Base-by-base conservation (phyloP, 139 green algal genomes). In the Coccomyxa sp. region DNA sequence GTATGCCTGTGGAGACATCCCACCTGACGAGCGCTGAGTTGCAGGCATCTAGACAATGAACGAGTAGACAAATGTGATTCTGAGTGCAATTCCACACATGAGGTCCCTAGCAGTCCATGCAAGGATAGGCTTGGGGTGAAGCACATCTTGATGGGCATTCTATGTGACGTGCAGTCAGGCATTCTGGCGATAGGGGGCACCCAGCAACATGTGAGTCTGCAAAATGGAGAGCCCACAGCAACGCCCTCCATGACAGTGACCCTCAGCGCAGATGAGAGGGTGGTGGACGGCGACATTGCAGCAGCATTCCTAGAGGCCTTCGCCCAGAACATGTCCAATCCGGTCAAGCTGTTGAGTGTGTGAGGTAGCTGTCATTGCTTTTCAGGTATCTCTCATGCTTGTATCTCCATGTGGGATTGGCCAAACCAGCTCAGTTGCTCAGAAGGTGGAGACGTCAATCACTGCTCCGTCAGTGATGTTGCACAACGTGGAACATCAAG, bases 231-330 rank as follows among this genome's bases (percentile, higher is more conserved):
- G 78, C 85, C 83, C 2, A 75, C 58, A 10, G 73, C 41, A 8
- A 87, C 80, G 6, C 78, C 58, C 7, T 64, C 85, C n/a, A 97
- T 98, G 91, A 94, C 81, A 1, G 92, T 96, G 36, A 96, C 93
- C 29, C 81, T 98, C 36, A 92, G 82, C 39, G 93, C 90, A 18
- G 95, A 98, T 82, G 82, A 95, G 75, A 82, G 95, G 0, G 91
- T 97, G 36, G 92, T 95, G 72, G 94, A 98, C 80, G 94, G 90
- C 18, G 89, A 92, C 35, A 76, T 96, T 35, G 91, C 89, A 8
- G 84, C 86, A 1, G 55, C 82, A 33, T 95, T 97, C 77, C 84
- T 98, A 77, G 79, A 86, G 10, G 88, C 91, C 6, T 98, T 98
- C 77, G 86, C 84, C 41, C 54, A 70, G 5, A 89, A 94, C 77